phyloP scores from a whole-genome alignment of 768 basidiomycete species.

The Russula sp. region DNA sequence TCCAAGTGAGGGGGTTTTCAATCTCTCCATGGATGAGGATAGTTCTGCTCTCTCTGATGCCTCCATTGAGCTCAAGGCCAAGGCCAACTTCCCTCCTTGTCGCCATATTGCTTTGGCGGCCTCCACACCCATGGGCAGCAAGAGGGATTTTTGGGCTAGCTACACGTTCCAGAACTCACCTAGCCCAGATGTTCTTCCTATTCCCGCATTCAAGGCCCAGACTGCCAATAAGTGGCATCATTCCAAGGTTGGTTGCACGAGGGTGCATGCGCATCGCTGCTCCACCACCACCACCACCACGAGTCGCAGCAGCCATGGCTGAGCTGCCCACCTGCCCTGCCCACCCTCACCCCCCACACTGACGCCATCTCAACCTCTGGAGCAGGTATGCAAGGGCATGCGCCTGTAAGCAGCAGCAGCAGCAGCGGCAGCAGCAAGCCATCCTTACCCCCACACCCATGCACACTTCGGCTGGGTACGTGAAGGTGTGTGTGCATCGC shows the following conservation, averaged over 20 bases:
- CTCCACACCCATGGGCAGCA: conserved; percentile 11
- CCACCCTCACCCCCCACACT: no score
- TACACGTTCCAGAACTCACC: conserved; percentile 83
- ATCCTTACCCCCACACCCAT: no score
- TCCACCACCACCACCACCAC: no score
- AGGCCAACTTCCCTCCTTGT: conserved; percentile 26
- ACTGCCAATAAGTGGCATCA: conserved; percentile 19
- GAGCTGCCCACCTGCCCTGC: no score
- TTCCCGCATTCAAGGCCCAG: conserved; percentile 45
- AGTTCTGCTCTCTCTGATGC: conserved; percentile 31
- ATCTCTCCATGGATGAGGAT: conserved; percentile 69
- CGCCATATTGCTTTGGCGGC: conserved; percentile 15
- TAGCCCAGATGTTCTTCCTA: conserved; percentile 73
- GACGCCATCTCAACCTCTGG: no score
- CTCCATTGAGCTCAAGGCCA: conserved; percentile 33
- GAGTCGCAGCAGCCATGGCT: no score
- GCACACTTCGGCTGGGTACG: no score
- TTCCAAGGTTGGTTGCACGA: neutral
- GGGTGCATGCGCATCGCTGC: no score
- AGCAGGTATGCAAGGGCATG: no score
- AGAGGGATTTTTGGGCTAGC: conserved; percentile 56
- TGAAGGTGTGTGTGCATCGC: no score
- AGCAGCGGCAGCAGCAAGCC: no score
- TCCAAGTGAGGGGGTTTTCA: conserved; percentile 70
- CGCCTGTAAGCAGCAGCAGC: no score